Percentiles rank a stretch among this genome's conserved stretches.
These are phyloP conservation scores for Thielaviopsis punctulata DNA, from an alignment of 2,329 filamentous ascomycete species.

Conservation along the genomic window DNA sequence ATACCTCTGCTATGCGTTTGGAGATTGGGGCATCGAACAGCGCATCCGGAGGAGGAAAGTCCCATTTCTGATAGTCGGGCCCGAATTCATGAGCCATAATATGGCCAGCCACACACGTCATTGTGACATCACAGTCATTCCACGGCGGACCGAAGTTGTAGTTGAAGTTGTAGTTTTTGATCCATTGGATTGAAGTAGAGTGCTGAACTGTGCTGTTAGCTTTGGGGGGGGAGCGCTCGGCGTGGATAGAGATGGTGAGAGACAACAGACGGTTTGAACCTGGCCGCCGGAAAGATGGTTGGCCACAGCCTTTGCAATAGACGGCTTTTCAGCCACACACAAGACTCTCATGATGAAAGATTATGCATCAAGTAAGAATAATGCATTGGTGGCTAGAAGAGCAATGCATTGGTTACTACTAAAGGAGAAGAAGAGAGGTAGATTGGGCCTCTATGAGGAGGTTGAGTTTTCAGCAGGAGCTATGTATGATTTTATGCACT, in stretches of 20 bases:
- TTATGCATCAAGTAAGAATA: no score
- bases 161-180: conserved; percentile 88
- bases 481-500: no score
- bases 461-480: no score
- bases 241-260: not conserved
- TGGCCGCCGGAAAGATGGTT: conserved; percentile 69
- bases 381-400: no score
- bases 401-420: no score
- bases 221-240: not conserved
- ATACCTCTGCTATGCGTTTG: conserved; percentile 48
- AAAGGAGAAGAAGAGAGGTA: no score
- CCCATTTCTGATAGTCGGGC: conserved; percentile 59
- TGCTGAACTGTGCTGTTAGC: conserved; percentile 30
- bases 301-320: conserved; percentile 88
- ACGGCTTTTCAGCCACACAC: conserved; percentile 54
- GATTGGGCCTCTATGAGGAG: no score
- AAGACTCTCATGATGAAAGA: conserved; percentile 30
- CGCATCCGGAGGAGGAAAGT: conserved; percentile 55
- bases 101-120: conserved; percentile 88
- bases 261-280: conserved; percentile 45
- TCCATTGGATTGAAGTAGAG: conserved; percentile 53
- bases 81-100: conserved; percentile 68
- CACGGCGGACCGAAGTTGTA: conserved; percentile 72
- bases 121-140: conserved; percentile 70
- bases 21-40: conserved; percentile 70